These are phyloP conservation scores for Carex arenaria DNA, from an alignment of 202 grass and related monocot species.

Conservation along the genomic window DNA sequence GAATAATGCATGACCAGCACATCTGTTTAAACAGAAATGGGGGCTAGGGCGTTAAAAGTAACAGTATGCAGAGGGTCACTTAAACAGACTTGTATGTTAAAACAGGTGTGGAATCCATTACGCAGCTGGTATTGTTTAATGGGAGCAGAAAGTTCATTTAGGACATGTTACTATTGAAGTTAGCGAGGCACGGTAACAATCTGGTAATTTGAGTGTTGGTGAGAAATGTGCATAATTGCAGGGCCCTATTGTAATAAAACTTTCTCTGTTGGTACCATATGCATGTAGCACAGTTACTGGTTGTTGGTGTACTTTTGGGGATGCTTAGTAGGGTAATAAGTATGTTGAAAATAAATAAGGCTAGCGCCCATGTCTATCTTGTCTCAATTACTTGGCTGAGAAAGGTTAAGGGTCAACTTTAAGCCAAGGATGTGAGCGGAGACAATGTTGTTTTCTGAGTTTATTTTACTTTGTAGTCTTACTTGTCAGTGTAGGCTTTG, in stretches of 20 bases:
- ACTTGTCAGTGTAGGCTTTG: not conserved
- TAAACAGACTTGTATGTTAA: not conserved
- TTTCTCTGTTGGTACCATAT: not conserved
- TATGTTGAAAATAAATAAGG: not conserved
- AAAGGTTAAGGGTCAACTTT: not conserved
- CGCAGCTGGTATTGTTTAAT: not conserved
- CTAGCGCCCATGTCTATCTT: not conserved
- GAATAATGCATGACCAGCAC: not conserved
- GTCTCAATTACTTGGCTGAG: not conserved
- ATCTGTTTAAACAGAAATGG: not conserved
- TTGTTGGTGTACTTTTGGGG: not conserved
- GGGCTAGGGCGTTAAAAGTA: not conserved
- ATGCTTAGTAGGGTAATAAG: not conserved
- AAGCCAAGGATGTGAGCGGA: not conserved
- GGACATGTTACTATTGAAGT: not conserved
- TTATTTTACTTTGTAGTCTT: not conserved
- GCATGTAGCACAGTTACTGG: not conserved
- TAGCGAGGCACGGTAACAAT: not conserved
- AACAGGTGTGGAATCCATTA: not conserved
- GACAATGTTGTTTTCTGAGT: not conserved
- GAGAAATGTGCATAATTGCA: not conserved
- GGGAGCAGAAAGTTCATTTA: not conserved
- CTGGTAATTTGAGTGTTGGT: not conserved
- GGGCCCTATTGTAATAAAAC: not conserved
- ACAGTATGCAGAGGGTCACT: not conserved